Percentiles rank a stretch among this genome's conserved stretches.
Evolutionary conservation across 805 yeast genomes (phyloP).

Genomic region (Kuraishia hungarica): DNA sequence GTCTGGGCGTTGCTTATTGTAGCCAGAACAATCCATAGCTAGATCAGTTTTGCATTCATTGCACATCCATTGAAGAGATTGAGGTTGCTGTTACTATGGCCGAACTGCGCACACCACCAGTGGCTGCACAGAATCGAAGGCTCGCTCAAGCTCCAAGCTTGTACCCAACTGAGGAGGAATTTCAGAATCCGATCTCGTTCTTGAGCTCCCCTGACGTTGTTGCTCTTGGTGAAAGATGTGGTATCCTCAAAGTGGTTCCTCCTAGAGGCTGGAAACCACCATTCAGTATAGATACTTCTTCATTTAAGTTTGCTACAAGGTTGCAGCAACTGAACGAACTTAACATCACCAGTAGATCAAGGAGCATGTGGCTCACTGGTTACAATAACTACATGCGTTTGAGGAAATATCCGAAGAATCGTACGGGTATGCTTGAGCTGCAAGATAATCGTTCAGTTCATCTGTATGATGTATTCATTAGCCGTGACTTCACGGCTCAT

Average conservation of each 20-base stretch:
- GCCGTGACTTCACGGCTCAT: constrained; percentile 4
- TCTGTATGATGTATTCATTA: constrained; percentile 21
- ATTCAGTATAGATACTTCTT: constrained; percentile 39
- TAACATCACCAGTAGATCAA: constrained; percentile 51
- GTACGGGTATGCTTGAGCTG: constrained; percentile 6
- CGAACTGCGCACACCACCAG: neutral
- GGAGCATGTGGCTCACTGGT: constrained; percentile 55
- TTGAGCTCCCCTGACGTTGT: constrained; percentile 31
- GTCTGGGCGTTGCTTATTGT: no score
- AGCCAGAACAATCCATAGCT: no score
- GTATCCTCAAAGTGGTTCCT: constrained; percentile 45
- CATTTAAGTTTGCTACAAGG: constrained; percentile 60
- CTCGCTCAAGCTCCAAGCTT: constrained; percentile 17
- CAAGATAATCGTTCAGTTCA: constrained; percentile 11
- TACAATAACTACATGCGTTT: constrained; percentile 47
- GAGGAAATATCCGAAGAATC: constrained; percentile 17
- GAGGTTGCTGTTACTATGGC: neutral
- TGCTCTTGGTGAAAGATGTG: constrained; percentile 35
- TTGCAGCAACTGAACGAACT: constrained; percentile 60
- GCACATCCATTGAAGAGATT: no score
- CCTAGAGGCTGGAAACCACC: constrained; percentile 48
- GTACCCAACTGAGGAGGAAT: constrained; percentile 34
- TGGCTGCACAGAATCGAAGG: neutral
- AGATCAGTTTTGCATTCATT: no score
- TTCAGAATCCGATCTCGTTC: constrained; percentile 40